Evolutionary conservation across 1,284 basidiomycete species (phyloP).

Genomic region (Inonotus hispidus): DNA sequence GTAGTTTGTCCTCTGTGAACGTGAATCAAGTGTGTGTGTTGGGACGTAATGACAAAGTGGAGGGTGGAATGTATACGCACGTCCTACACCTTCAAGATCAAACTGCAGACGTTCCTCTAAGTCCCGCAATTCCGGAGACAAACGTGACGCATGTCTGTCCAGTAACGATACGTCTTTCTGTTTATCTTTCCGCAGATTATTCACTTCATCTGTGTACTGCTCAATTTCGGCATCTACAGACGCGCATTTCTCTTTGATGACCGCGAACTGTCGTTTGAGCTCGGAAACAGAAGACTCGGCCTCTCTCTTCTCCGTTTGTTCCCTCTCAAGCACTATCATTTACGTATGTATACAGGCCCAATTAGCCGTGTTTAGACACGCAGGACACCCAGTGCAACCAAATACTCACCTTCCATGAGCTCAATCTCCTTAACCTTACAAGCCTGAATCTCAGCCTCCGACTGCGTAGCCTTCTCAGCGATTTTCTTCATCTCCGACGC

Average conservation of each 20-base stretch:
- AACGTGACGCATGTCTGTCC: constrained; percentile 47
- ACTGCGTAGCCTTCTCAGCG: constrained; percentile 47
- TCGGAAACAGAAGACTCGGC: constrained; percentile 55
- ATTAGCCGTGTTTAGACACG: neutral
- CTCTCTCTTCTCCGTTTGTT: constrained; percentile 66
- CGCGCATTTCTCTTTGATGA: constrained; percentile 51
- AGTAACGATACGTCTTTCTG: constrained; percentile 61
- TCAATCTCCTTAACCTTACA: constrained; percentile 72
- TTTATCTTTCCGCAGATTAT: constrained; percentile 62
- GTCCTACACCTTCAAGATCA: constrained; percentile 68
- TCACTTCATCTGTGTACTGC: constrained; percentile 52
- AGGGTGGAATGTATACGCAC: constrained; percentile 26
- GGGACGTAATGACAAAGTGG: neutral
- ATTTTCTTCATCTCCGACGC: constrained; percentile 54
- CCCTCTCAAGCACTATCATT: constrained; percentile 53
- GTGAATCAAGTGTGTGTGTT: neutral
- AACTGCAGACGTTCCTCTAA: constrained; percentile 60
- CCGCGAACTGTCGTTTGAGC: constrained; percentile 57
- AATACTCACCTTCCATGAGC: constrained; percentile 49
- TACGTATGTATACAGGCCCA: neutral
- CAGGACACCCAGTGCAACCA: too few species aligned
- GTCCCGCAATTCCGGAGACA: constrained; percentile 50
- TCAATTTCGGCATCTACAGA: constrained; percentile 64
- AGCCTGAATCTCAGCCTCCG: constrained; percentile 61
- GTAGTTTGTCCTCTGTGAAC: constrained; percentile 50